Percentiles rank a stretch among this genome's conserved stretches.
These are phyloP conservation scores for Uronychia setigera DNA, from an alignment of 73 alveolate species.

Conservation along the genomic window DNA sequence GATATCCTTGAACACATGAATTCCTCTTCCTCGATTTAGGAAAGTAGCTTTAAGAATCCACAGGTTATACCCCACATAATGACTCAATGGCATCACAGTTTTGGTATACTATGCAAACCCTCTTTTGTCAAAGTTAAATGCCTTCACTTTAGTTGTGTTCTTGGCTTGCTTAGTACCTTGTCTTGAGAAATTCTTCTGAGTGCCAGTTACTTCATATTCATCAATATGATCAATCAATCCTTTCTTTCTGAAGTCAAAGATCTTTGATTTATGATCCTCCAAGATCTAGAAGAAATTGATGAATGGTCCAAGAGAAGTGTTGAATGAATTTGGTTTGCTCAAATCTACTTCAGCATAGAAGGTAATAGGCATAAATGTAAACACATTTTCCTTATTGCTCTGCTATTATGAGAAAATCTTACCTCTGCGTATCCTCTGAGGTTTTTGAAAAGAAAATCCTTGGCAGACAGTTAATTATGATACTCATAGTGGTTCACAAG, in stretches of 20 bases:
- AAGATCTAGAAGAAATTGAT: slow-evolving; percentile 12
- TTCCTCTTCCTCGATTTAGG: slow-evolving; percentile 95
- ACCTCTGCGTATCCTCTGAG: too few species aligned
- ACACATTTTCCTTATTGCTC: slow-evolving; percentile 78
- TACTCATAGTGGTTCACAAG: too few species aligned
- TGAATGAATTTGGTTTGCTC: slow-evolving; percentile 16
- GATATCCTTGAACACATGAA: slow-evolving; percentile 80
- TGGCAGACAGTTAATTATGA: too few species aligned
- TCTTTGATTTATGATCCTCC: slow-evolving; percentile 49
- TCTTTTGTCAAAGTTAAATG: slow-evolving; percentile 7
- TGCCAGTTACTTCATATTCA: too few species aligned
- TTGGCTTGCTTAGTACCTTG: too few species aligned
- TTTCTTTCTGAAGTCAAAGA: too few species aligned
- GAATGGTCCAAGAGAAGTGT: slow-evolving; percentile 17
- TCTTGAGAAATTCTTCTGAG: too few species aligned
- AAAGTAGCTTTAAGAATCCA: slow-evolving; percentile 94
- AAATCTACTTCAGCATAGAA: slow-evolving; percentile 44
- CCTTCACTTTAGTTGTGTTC: not conserved
- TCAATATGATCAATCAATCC: too few species aligned
- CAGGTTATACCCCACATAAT: slow-evolving; percentile 82
- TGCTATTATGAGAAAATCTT: too few species aligned
- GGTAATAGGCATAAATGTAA: slow-evolving; percentile 84
- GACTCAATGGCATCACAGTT: slow-evolving; percentile 56
- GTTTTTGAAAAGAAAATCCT: too few species aligned
- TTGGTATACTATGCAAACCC: not conserved